Conservation (phyloP, 2,329 filamentous ascomycete species). For the Aspergillaceae sp. region DNA sequence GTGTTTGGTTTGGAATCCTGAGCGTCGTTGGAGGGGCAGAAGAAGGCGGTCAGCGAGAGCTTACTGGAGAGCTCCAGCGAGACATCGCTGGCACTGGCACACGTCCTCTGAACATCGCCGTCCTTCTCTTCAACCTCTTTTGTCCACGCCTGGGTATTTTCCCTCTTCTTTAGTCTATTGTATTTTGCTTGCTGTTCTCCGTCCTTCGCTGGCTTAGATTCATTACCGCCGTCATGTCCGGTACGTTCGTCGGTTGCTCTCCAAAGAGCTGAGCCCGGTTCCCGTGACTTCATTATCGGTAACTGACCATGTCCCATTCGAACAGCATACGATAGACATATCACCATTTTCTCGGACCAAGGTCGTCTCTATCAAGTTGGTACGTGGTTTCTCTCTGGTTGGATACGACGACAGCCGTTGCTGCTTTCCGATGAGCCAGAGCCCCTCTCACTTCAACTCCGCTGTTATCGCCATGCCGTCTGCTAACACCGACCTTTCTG, state of each 20-base stretch:
- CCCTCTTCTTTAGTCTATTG: slow-evolving; percentile 3
- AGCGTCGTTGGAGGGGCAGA: neutral
- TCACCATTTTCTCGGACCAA: slow-evolving; percentile 99
- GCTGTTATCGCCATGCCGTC: neutral
- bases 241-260: slow-evolving; percentile 20
- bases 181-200: slow-evolving; percentile 4
- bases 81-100: slow-evolving; percentile 26
- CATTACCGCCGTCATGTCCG: slow-evolving; percentile 33
- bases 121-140: slow-evolving; percentile 14
- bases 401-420: neutral
- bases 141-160: slow-evolving; percentile 4
- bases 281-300: slow-evolving; percentile 22
- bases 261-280: slow-evolving; percentile 3
- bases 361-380: slow-evolving; percentile 98
- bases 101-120: slow-evolving; percentile 18
- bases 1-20: too few species aligned
- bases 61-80: slow-evolving; percentile 28
- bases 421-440: neutral
- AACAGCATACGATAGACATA: slow-evolving; percentile 95
- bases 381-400: slow-evolving; percentile 32
- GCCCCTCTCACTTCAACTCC: neutral
- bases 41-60: slow-evolving; percentile 27
- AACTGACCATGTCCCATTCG: slow-evolving; percentile 22
- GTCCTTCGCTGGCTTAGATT: slow-evolving; percentile 7
- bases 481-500: slow-evolving; percentile 7